These are phyloP conservation scores for Porodaedalea pini DNA, from an alignment of 1,284 basidiomycete species.

Conservation along the genomic window DNA sequence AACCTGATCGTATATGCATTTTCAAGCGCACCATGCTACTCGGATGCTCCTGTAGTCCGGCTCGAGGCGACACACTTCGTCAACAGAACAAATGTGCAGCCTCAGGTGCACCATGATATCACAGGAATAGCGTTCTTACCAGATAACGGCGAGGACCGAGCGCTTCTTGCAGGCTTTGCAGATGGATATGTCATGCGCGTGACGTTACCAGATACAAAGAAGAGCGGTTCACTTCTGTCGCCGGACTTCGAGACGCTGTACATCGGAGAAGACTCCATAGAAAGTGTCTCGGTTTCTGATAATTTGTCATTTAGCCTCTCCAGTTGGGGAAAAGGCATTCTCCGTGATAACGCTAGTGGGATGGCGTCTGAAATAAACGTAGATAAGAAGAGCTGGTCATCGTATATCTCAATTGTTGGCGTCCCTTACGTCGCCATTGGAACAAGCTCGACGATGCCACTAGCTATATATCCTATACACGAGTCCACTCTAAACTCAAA, in stretches of 20 bases:
- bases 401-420: slow-evolving; percentile 50
- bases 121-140: slow-evolving; percentile 46
- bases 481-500: slow-evolving; percentile 40
- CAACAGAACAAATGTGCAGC: slow-evolving; percentile 25
- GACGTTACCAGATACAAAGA: slow-evolving; percentile 29
- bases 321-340: slow-evolving; percentile 45
- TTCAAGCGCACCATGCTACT: slow-evolving; percentile 28
- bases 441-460: slow-evolving; percentile 53
- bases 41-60: slow-evolving; percentile 40
- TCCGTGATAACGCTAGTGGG: slow-evolving; percentile 35
- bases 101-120: slow-evolving; percentile 46
- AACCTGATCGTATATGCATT: slow-evolving; percentile 60
- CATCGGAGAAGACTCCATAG: slow-evolving; percentile 45
- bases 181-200: slow-evolving; percentile 55
- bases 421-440: slow-evolving; percentile 66
- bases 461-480: slow-evolving; percentile 52
- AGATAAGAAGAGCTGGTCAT: slow-evolving; percentile 54
- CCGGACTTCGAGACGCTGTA: slow-evolving; percentile 23
- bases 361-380: slow-evolving; percentile 40
- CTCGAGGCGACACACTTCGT: slow-evolving; percentile 51
- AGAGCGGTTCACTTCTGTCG: slow-evolving; percentile 29
- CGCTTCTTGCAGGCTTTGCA: slow-evolving; percentile 57
- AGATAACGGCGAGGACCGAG: slow-evolving; percentile 46
- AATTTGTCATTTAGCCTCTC: slow-evolving; percentile 54
- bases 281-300: slow-evolving; percentile 48